phyloP scores from a whole-genome alignment of 1,139 yeast genomes.

The Pichia sp. region DNA sequence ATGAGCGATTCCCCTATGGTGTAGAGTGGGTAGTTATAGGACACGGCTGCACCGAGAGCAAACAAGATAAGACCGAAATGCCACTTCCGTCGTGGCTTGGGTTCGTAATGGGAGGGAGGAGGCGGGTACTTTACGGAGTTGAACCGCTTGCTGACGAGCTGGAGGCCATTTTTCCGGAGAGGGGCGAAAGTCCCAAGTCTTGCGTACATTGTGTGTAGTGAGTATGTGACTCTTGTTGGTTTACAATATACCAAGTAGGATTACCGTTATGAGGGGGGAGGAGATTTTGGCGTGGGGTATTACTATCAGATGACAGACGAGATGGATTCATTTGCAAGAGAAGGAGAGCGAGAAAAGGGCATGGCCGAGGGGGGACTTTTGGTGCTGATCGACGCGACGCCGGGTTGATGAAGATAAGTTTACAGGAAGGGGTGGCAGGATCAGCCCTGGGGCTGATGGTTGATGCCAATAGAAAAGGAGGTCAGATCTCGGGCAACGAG shows the following conservation, averaged over 20 bases:
- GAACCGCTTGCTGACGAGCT: neutral
- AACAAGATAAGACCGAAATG: constrained; percentile 19
- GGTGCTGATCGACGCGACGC: too few relatives aligned
- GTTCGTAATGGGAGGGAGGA: constrained; percentile 19
- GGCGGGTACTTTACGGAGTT: constrained; percentile 19
- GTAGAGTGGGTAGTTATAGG: constrained; percentile 28
- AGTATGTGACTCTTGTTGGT: too few relatives aligned
- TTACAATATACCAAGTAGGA: too few relatives aligned
- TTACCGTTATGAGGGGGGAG: too few relatives aligned
- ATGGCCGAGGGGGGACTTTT: too few relatives aligned
- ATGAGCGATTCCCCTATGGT: constrained; percentile 23
- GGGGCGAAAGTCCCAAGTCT: neutral
- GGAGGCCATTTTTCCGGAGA: neutral
- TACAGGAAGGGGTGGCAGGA: neutral
- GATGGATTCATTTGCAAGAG: too few relatives aligned
- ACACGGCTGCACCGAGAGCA: constrained; percentile 24
- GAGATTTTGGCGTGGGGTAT: too few relatives aligned
- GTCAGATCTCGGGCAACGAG: too few relatives aligned
- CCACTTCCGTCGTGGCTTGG: constrained; percentile 2
- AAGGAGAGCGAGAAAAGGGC: too few relatives aligned
- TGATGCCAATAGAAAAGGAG: neutral
- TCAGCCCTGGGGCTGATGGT: neutral
- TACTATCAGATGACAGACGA: too few relatives aligned
- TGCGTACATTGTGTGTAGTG: neutral
- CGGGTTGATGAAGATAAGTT: neutral